phyloP scores from a whole-genome alignment of 2,329 filamentous ascomycete species.

The Thelonectria rubi region DNA sequence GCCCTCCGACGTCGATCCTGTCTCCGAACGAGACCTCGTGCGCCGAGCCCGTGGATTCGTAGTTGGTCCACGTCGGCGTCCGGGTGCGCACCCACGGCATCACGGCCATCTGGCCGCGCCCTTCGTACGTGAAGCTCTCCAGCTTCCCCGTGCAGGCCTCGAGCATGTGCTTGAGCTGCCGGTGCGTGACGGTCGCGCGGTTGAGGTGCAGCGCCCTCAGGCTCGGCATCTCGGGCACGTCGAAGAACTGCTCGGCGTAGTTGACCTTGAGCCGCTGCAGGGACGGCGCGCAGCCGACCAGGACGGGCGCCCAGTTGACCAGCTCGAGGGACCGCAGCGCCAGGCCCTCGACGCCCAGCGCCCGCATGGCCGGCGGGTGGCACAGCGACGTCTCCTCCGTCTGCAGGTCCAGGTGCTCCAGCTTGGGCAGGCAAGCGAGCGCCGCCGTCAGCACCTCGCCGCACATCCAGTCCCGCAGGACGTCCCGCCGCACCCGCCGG shows the following conservation, averaged over 20 bases:
- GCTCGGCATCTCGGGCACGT: background rate
- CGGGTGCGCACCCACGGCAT: background rate
- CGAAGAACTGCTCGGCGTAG: background rate
- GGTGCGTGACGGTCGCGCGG: background rate
- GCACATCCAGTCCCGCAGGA: background rate
- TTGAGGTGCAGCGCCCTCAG: background rate
- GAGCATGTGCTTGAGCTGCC: background rate
- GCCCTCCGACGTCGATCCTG: background rate
- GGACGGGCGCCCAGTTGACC: background rate
- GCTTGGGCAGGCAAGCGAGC: background rate
- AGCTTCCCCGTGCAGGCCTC: background rate
- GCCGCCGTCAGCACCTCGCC: background rate
- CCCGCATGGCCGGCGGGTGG: constrained; percentile 3
- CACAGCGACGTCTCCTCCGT: background rate
- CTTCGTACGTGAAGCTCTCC: background rate
- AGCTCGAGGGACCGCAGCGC: background rate
- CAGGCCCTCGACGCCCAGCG: background rate
- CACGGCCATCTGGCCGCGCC: no score
- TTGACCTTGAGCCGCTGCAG: background rate
- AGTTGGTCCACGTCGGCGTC: background rate
- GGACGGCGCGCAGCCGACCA: background rate
- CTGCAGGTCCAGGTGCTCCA: background rate
- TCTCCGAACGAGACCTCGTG: background rate
- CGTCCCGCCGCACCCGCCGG: background rate
- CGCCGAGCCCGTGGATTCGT: background rate